These are phyloP conservation scores for Kodamaea leandrae DNA, from an alignment of 805 yeast genomes.

Conservation along the genomic window DNA sequence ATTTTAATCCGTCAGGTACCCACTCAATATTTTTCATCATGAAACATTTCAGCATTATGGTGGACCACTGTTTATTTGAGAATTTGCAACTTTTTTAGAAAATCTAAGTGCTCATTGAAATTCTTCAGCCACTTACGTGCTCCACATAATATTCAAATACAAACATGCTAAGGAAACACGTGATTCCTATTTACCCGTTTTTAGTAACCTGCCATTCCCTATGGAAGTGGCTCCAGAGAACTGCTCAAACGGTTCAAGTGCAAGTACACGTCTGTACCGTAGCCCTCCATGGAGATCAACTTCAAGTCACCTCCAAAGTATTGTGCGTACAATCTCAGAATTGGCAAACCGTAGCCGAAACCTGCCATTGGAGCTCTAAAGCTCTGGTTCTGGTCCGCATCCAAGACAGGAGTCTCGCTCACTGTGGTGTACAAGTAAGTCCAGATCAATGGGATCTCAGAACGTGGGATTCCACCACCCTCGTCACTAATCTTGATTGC, in stretches of 20 bases:
- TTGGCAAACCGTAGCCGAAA: constrained; percentile 87
- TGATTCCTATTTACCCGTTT: background rate
- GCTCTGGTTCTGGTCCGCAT: constrained; percentile 56
- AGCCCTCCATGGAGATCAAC: constrained; percentile 88
- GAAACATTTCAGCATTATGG: too few species aligned
- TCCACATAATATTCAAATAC: too few species aligned
- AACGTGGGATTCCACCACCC: constrained; percentile 90
- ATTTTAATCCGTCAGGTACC: too few species aligned
- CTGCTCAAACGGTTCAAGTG: constrained; percentile 79
- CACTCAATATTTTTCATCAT: too few species aligned
- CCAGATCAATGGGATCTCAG: constrained; percentile 84
- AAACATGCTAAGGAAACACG: too few species aligned
- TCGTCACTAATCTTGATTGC: constrained; percentile 89
- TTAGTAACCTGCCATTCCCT: constrained; percentile 2
- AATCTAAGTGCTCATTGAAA: too few species aligned
- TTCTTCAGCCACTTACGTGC: too few species aligned
- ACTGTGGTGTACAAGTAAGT: constrained; percentile 90
- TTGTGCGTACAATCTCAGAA: constrained; percentile 80
- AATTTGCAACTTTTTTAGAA: too few species aligned
- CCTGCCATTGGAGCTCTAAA: constrained; percentile 94
- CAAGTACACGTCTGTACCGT: constrained; percentile 88
- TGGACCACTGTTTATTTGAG: too few species aligned
- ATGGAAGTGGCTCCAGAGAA: constrained; percentile 67
- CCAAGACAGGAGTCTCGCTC: constrained; percentile 63
- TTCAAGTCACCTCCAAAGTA: constrained; percentile 90